Evolutionary conservation across 495 filamentous ascomycete genomes (phyloP), one percentile per base, ranked within the genome.

Genomic region (Aspergillus diversus): DNA sequence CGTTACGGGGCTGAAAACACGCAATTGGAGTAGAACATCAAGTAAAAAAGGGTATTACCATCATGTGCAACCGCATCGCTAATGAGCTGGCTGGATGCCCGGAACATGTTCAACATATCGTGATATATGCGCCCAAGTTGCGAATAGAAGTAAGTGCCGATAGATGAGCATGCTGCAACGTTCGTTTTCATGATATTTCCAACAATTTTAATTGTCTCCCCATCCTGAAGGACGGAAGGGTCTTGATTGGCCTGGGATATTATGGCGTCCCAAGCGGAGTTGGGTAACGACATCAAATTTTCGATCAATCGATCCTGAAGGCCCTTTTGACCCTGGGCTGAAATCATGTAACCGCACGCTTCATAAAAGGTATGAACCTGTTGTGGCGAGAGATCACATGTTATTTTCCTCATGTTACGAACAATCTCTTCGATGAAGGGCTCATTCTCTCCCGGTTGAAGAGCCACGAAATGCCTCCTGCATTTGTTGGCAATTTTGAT

Each of bases 171-270:
- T 13, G 95, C 95, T 1, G 95, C 92, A 5, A 99, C 95, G 68
- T 99, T 99, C 5, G 95, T 99, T 83, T 99, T 99, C 95, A 98
- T 99, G 68, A 99, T 96, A 73, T 99, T 99, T 57, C 95, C 95
- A 60, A 99, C 90, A 62, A 99, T 87, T 78, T 97, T 98, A 75
- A 99, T 97, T 0, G 92, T 96, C 56, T 99, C 92, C 32, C 85
- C 83, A 72, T 97, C 91, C 72, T 98, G 91, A 7, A 99, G 82
- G 62, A 92, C 90, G 32, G 83, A 80, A 3, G 94, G 90, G 70
- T 97, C 86, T 59, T 89, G 82, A 52, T 91, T 92, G 42, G 95
- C 95, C 65, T 87, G 81, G 51, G 83, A 81, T 64, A 99, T 99
- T 65, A 99, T 98, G 52, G 87, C 82, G 69, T 97, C 92, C 95